Evolutionary conservation across 78 protist genomes (phyloP), one percentile per base, ranked within the genome.

Genomic region (Pelomyxa schiedti): DNA sequence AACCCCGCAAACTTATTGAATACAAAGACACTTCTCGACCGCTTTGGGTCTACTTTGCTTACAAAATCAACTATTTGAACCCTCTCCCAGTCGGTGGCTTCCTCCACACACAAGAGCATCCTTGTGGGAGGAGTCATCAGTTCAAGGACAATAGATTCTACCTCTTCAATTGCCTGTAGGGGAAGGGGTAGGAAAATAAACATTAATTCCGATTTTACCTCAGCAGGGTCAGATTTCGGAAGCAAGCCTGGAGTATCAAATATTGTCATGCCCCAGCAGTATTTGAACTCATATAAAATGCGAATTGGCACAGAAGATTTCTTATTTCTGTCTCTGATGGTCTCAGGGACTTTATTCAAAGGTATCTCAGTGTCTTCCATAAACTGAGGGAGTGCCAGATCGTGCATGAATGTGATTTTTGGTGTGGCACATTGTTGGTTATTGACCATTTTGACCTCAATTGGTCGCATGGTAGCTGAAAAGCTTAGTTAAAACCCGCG

Each of bases 31-130:
- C 73, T 40, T 39, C 89, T 68, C 42, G 78, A 81, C 68, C 78
- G 65, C 41, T 78, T 85, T 37, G 80, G 84, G 71, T 85, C 89
- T 26, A 74, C 67, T 29, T 63, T 81, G 76, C 76, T 74, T 29
- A 80, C 85, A 22, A 68, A 66, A 9, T 77, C 80, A 29, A 74
- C 39, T 70, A 69, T 16, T 16, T 47, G 32, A 16, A 16, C 58
- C 32, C 58, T 16, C 32, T 47, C 58, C 58, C 58, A 47, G 32
- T 47, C 58, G 58, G 16, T 47, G 58, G 58, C 58, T 16, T 47
- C 58, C 58, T 47, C 58, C 32, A 47, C 58, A 16, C 32, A 16
- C 32, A 47, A 16, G 58, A 47, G n/a, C n/a, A n/a, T n/a, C n/a
- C n/a, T n/a, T n/a, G n/a, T n/a, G n/a, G n/a, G n/a, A n/a, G n/a